Conservation (phyloP, 179 eudicot genomes). For the Beta corolliflora region DNA sequence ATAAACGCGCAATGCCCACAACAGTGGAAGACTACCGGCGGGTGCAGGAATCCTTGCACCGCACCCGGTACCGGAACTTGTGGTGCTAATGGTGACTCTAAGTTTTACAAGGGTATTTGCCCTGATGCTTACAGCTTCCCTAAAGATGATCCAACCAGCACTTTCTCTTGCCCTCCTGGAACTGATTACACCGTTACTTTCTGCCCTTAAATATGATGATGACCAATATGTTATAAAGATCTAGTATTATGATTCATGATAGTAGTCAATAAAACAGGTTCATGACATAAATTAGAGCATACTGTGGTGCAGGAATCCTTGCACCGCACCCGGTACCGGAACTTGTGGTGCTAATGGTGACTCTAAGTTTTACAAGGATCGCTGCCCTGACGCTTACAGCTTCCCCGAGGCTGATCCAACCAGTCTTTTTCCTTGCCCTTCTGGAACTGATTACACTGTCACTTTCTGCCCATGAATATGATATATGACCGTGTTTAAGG, state of each 20-base stretch:
- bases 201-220: conserved; percentile 33
- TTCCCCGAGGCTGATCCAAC: conserved; percentile 47
- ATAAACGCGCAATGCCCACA: conserved; percentile 42
- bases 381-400: conserved; percentile 44
- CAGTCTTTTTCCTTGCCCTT: conserved; percentile 48
- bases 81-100: conserved; percentile 30
- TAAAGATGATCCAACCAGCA: conserved; percentile 43
- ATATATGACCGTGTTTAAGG: too few species aligned
- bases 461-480: conserved; percentile 43
- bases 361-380: conserved; percentile 36
- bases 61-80: conserved; percentile 31
- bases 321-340: conserved; percentile 35
- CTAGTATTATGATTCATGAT: too few species aligned
- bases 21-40: conserved; percentile 20
- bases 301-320: conserved; percentile 46
- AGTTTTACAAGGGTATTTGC: conserved; percentile 37
- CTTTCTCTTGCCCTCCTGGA: conserved; percentile 46
- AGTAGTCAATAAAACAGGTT: too few species aligned
- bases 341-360: conserved; percentile 29
- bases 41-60: conserved; percentile 51
- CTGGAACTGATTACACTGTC: conserved; percentile 44
- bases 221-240: too few species aligned
- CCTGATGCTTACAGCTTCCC: conserved; percentile 49
- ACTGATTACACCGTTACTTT: conserved; percentile 47
- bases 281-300: not conserved